phyloP scores from a whole-genome alignment of 2,329 filamentous ascomycete species.

The Fusarium coicis region DNA sequence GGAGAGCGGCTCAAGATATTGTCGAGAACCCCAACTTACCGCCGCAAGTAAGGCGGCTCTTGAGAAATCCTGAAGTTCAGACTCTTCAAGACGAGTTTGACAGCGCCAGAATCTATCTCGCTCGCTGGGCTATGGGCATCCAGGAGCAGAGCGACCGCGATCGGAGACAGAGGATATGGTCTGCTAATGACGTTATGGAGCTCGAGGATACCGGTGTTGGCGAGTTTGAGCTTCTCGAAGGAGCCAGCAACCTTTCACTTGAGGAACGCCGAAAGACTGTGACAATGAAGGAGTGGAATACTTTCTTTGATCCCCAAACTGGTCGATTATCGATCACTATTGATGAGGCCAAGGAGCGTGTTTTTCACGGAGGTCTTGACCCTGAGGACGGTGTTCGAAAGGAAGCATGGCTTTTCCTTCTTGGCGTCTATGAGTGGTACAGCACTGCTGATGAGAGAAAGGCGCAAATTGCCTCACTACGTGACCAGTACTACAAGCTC shows the following conservation, averaged over 20 bases:
- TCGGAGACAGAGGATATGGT: slow-evolving; percentile 88
- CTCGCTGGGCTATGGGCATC: slow-evolving; percentile 98
- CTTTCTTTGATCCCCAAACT: slow-evolving; percentile 81
- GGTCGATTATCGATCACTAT: slow-evolving; percentile 82
- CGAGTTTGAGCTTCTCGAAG: slow-evolving; percentile 93
- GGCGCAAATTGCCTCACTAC: slow-evolving; percentile 82
- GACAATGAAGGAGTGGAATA: slow-evolving; percentile 87
- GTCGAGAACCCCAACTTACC: slow-evolving; percentile 92
- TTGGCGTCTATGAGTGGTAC: slow-evolving; percentile 94
- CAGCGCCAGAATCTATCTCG: slow-evolving; percentile 92
- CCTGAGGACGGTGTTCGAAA: slow-evolving; percentile 92
- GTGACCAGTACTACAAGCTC: slow-evolving; percentile 93
- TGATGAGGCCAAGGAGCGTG: slow-evolving; percentile 95
- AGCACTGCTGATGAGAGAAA: slow-evolving; percentile 87
- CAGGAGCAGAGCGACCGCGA: slow-evolving; percentile 96
- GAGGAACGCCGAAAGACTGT: slow-evolving; percentile 82
- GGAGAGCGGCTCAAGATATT: slow-evolving; percentile 90
- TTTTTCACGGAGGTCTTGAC: slow-evolving; percentile 94
- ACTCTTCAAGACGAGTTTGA: slow-evolving; percentile 97
- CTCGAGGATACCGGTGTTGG: slow-evolving; percentile 95
- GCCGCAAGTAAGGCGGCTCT: slow-evolving; percentile 83
- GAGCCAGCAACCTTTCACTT: slow-evolving; percentile 76
- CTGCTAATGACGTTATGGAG: slow-evolving; percentile 89
- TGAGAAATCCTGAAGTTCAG: slow-evolving; percentile 93
- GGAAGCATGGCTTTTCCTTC: slow-evolving; percentile 94